Evolutionary conservation across 768 basidiomycete genomes (phyloP).

Genomic region (Pulveroboletus sp.): DNA sequence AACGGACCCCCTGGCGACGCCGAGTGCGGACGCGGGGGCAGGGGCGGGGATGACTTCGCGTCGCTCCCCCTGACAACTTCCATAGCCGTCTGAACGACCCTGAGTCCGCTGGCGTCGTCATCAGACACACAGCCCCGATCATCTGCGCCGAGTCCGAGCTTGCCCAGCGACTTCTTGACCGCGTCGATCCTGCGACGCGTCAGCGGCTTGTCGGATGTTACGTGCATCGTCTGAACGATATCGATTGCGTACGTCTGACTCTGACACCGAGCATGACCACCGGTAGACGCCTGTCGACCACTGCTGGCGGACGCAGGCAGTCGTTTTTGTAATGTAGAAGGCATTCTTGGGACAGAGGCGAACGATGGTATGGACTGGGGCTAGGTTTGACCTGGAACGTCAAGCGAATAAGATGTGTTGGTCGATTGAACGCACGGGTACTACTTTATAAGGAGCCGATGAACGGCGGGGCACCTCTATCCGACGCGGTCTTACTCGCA

Average conservation of each 20-base stretch:
- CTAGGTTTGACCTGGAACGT: background rate
- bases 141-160: slow-evolving; percentile 16
- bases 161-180: slow-evolving; percentile 28
- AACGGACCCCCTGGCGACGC: slow-evolving; percentile 14
- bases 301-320: slow-evolving; percentile 3
- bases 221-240: slow-evolving; percentile 28
- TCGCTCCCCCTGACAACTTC: slow-evolving; percentile 18
- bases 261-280: background rate
- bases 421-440: background rate
- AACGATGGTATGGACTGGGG: background rate
- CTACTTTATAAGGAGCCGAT: slow-evolving; percentile 19
- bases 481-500: slow-evolving; percentile 1
- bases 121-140: slow-evolving; percentile 30
- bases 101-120: slow-evolving; percentile 24
- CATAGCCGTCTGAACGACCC: slow-evolving; percentile 24
- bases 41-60: slow-evolving; percentile 13
- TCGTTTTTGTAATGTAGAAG: slow-evolving; percentile 20
- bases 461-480: slow-evolving; percentile 10
- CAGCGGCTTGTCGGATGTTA: slow-evolving; percentile 26
- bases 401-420: background rate
- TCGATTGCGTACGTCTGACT: slow-evolving; percentile 26
- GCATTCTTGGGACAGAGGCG: slow-evolving; percentile 5
- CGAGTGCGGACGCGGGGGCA: slow-evolving; percentile 20
- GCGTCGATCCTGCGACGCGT: slow-evolving; percentile 24
- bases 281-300: background rate